A percentile compares a stretch with the other conserved stretches of the same genome.
Conservation (phyloP, 2,329 filamentous ascomycete genomes). For the Calonectria henricotiae region DNA sequence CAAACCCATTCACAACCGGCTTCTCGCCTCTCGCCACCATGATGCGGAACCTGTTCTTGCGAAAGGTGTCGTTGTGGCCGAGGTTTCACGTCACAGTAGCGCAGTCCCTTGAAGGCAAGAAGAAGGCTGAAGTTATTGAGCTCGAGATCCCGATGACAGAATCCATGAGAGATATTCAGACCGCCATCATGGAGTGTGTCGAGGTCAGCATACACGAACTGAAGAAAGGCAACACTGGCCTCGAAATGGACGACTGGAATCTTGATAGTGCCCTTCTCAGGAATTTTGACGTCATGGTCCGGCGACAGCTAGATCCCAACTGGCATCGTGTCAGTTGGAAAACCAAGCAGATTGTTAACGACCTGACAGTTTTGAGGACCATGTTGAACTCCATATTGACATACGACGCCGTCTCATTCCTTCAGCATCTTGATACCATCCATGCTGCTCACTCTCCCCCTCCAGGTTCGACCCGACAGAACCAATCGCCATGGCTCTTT, state of each 20-base stretch:
- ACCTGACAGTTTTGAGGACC: constrained; percentile 85
- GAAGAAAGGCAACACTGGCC: constrained; percentile 88
- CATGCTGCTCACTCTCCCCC: constrained; percentile 91
- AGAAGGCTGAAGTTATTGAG: constrained; percentile 97
- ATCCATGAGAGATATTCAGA: constrained; percentile 93
- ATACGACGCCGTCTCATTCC: constrained; percentile 91
- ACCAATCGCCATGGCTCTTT: constrained; percentile 96
- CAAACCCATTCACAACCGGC: constrained; percentile 90
- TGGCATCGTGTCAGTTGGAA: constrained; percentile 98
- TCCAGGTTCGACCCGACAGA: constrained; percentile 88
- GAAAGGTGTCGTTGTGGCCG: constrained; percentile 92
- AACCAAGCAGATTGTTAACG: constrained; percentile 94
- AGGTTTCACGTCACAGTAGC: constrained; percentile 94
- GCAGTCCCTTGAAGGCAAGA: constrained; percentile 89
- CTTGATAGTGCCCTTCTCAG: constrained; percentile 92
- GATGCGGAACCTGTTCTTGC: constrained; percentile 91
- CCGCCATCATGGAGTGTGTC: constrained; percentile 94
- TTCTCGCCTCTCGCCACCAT: constrained; percentile 91
- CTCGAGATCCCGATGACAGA: constrained; percentile 97
- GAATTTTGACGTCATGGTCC: constrained; percentile 91
- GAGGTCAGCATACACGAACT: constrained; percentile 95
- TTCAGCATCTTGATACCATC: constrained; percentile 95
- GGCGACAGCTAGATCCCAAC: constrained; percentile 92
- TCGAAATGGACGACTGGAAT: constrained; percentile 98
- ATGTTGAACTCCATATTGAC: constrained; percentile 88